Evolutionary conservation across 768 basidiomycete species (phyloP).

Genomic region (Tricholoma terreum): DNA sequence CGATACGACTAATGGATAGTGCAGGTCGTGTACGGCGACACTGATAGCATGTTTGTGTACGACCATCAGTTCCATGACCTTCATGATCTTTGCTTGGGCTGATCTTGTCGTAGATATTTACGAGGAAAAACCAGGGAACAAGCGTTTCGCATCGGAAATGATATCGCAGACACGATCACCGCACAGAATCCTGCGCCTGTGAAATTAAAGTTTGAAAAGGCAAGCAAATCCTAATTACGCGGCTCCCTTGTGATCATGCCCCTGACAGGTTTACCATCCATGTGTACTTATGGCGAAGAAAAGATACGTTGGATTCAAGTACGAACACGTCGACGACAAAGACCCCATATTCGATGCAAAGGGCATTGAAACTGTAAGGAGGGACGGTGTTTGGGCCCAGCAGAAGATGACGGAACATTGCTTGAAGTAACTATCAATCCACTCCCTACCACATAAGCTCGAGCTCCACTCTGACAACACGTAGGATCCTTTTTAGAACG

Average conservation of each 20-base stretch:
- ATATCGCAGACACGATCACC: conserved; percentile 89
- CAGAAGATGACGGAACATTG: conserved; percentile 90
- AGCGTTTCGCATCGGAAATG: conserved; percentile 89
- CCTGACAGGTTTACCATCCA: conserved; percentile 83
- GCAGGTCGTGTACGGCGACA: conserved; percentile 94
- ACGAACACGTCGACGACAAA: conserved; percentile 75
- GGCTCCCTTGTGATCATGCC: neutral
- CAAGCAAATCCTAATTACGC: conserved; percentile 21
- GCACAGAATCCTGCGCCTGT: conserved; percentile 84
- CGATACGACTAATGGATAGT: neutral
- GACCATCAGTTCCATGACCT: conserved; percentile 8
- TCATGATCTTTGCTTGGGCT: neutral
- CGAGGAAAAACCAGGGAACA: conserved; percentile 89
- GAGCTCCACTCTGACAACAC: neutral
- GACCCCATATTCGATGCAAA: conserved; percentile 92
- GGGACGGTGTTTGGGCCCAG: conserved; percentile 89
- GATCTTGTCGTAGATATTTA: conserved; percentile 48
- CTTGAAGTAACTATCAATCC: conserved; percentile 62
- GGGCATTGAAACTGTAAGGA: conserved; percentile 93
- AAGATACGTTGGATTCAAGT: conserved; percentile 96
- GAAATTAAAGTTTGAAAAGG: conserved; percentile 99
- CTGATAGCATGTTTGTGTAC: conserved; percentile 88
- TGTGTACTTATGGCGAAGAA: conserved; percentile 98
- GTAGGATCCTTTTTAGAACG: conserved; percentile 84
- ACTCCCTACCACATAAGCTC: neutral